Evolutionary conservation across 2,329 filamentous ascomycete species (phyloP).

Genomic region (Chrysoporthe austroafricana): DNA sequence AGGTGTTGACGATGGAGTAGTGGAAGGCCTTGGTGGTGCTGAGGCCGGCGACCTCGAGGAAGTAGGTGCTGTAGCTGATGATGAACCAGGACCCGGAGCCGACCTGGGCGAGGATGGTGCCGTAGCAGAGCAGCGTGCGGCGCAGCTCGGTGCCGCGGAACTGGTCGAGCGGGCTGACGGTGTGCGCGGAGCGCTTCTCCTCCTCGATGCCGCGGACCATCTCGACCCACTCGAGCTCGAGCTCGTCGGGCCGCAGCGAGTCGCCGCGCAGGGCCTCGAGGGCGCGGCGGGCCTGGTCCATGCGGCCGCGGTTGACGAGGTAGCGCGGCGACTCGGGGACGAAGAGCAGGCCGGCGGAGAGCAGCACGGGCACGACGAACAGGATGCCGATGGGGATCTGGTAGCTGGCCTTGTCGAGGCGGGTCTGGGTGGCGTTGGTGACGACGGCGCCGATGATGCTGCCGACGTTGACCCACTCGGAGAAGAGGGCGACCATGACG

Average conservation of each 20-base stretch:
- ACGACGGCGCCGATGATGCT: constrained; percentile 50
- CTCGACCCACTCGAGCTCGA: constrained; percentile 46
- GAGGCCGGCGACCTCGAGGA: constrained; percentile 47
- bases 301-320: constrained; percentile 41
- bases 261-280: constrained; percentile 38
- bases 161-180: constrained; percentile 43
- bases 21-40: constrained; percentile 49
- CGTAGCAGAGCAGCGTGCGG: constrained; percentile 54
- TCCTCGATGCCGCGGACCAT: constrained; percentile 45
- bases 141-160: constrained; percentile 49
- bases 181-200: constrained; percentile 39
- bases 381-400: constrained; percentile 52
- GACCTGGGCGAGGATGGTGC: constrained; percentile 49
- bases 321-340: constrained; percentile 52
- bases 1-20: constrained; percentile 54
- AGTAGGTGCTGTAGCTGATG: constrained; percentile 55
- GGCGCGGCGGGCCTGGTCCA: constrained; percentile 35
- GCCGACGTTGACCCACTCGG: constrained; percentile 53
- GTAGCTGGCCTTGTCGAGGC: constrained; percentile 45
- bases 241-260: constrained; percentile 36
- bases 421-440: constrained; percentile 45
- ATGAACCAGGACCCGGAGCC: constrained; percentile 53
- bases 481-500: constrained; percentile 52
- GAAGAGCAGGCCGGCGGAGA: constrained; percentile 49
- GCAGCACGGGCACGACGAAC: constrained; percentile 50